phyloP scores from a whole-genome alignment of 2,329 filamentous ascomycete species.

The Elsinoe ampelina region DNA sequence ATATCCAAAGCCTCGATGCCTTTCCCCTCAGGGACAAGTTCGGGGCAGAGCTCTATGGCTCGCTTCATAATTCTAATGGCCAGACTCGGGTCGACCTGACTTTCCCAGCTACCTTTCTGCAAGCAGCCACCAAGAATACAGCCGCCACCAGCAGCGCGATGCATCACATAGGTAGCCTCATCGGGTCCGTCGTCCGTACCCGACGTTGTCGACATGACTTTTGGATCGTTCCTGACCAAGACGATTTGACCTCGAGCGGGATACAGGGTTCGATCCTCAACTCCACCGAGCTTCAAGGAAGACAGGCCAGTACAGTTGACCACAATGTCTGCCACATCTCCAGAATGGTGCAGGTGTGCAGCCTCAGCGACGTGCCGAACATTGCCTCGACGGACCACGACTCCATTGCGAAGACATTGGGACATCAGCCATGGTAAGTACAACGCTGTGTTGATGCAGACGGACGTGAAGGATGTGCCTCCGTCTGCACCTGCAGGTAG shows the following conservation, averaged over 20 bases:
- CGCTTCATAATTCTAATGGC: constrained; percentile 77
- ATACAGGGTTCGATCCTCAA: constrained; percentile 62
- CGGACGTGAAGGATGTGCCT: constrained; percentile 67
- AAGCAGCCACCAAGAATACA: constrained; percentile 82
- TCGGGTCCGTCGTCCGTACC: constrained; percentile 64
- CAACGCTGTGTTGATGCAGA: constrained; percentile 83
- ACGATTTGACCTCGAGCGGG: constrained; percentile 79
- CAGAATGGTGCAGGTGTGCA: constrained; percentile 47
- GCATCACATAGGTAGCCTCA: constrained; percentile 75
- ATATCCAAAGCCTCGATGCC: constrained; percentile 66
- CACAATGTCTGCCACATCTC: constrained; percentile 54
- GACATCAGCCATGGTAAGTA: constrained; percentile 81
- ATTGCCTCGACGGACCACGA: constrained; percentile 41
- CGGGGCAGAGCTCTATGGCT: constrained; percentile 55
- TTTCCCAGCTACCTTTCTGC: constrained; percentile 70
- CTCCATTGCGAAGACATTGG: constrained; percentile 66
- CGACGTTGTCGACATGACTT: constrained; percentile 59
- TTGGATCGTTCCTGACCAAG: constrained; percentile 68
- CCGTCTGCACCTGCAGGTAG: constrained; percentile 59
- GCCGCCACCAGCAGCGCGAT: constrained; percentile 66
- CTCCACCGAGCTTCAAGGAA: constrained; percentile 67
- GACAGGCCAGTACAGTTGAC: constrained; percentile 80
- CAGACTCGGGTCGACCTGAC: constrained; percentile 67
- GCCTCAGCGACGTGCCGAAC: constrained; percentile 65
- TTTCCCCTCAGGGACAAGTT: constrained; percentile 50